Evolutionary conservation across 2,329 filamentous ascomycete species (phyloP), one percentile per base, ranked within the genome.

Genomic region (Bipolaris zeicola): DNA sequence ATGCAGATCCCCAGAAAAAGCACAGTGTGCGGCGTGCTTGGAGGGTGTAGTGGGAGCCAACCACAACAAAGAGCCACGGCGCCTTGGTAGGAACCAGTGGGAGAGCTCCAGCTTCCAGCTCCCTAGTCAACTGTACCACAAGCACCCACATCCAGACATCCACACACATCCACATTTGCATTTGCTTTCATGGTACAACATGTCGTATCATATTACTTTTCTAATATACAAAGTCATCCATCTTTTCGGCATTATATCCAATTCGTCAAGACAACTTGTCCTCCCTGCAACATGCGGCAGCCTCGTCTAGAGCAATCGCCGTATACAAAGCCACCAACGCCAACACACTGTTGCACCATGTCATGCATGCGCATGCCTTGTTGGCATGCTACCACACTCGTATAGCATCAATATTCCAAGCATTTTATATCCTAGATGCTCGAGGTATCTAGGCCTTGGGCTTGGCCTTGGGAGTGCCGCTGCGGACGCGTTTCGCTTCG

Each of bases 401-500:
- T 24, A 37, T 18, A 26, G 31, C 34, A 38, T 18, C 1, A 34
- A 31, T n/a, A 26, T 26, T 10, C n/a, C 45, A 48, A 26, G 8
- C 20, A 7, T 11, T 20, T 24, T 22, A 3, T 31, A 8, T 20
- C 38, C 6, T 28, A 24, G 31, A 20, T 33, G 7, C 36, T 31
- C 33, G 37, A 37, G 18, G 14, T 18, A 4, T 49, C 41, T 75
- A 75, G 58, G 58, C 62, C 66, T 68, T 75, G 42, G 67, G 56
- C 70, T 76, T 77, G 33, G 68, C 66, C 69, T 77, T 78, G 18
- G 76, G 74, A 8, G 75, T 77, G 7, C 75, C 75, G 61, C 77
- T 80, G 71, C 85, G 84, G 53, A 88, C 82, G 66, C 86, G 82
- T 68, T 82, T 82, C 44, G 86, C 89, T 66, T 89, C 83, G 36